Base-by-base conservation (phyloP, 768 basidiomycete species). In the Phanerochaete carnosa region DNA sequence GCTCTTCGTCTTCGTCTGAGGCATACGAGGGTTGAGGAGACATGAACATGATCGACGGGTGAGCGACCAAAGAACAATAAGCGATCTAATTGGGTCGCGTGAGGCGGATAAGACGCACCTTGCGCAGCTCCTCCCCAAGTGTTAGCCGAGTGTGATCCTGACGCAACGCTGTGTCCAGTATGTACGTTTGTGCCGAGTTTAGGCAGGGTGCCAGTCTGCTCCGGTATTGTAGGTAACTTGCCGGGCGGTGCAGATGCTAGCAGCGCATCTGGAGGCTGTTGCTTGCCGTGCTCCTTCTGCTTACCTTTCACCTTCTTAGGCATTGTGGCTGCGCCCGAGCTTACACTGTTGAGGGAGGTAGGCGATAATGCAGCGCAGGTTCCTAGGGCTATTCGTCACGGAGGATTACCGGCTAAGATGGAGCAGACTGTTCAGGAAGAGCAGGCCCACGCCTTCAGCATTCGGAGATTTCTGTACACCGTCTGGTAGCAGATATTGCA, bases 71-170 rank as follows among this genome's bases (percentile, higher is more conserved):
- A 11, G 33, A 26, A 45, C 57, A 33, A 49, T 55, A 32, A 35
- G 23, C 26, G 35, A 26, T 43, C 5, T 55, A 15, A 43, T 22
- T 43, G 23, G 28, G 29, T 55, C 39, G 54, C 54, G 54, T 55
- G 50, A 39, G 54, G 28, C 55, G 25, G 61, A 57, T 57, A 62
- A 58, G 57, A 57, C 56, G 57, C 61, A 57, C 56, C 57, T 62
- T 51, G 56, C 45, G 19, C 61, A 32, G 45, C 15, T 19, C n/a
- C n/a, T n/a, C 55, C 32, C 54, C 54, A 55, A 56, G 35, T 43
- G 30, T 57, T 39, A 39, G 19, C 54, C 45, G 25, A 5, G 23
- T 45, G 13, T 33, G 61, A 43, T 52, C 56, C 56, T 35, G 61
- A 33, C 35, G 59, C 37, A 37, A 22, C 45, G 33, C 4, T 32